These are phyloP conservation scores for Dothideomycetidae sp. DNA, from an alignment of 2,329 filamentous ascomycete species.

Conservation along the genomic window DNA sequence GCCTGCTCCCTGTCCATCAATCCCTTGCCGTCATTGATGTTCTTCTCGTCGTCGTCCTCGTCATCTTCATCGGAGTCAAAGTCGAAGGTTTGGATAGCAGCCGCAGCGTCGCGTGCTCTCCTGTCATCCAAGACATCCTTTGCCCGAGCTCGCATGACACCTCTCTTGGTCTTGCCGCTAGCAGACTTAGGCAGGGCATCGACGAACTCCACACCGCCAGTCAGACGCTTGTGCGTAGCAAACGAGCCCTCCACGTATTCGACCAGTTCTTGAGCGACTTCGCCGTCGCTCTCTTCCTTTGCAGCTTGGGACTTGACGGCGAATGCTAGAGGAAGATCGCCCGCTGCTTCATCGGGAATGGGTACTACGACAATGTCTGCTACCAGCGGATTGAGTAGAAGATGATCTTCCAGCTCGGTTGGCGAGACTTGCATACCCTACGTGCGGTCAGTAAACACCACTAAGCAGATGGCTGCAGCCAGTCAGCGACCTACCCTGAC, in stretches of 20 bases:
- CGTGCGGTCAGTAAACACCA: no score
- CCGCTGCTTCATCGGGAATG: conserved; percentile 13
- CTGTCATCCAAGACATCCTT: conserved; percentile 33
- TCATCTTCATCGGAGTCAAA: neutral
- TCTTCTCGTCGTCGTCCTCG: neutral
- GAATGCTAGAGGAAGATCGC: conserved; percentile 15
- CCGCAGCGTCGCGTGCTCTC: neutral
- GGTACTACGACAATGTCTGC: conserved; percentile 19
- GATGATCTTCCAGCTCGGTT: conserved; percentile 21
- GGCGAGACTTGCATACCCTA: conserved; percentile 23
- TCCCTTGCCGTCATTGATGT: no score
- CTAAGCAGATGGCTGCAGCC: no score
- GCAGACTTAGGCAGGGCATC: conserved; percentile 20
- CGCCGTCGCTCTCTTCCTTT: conserved; percentile 13
- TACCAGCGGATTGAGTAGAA: conserved; percentile 16
- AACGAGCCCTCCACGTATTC: conserved; percentile 23
- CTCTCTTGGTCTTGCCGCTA: conserved; percentile 21
- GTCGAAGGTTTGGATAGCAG: neutral
- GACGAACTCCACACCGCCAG: conserved; percentile 16
- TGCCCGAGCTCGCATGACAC: conserved; percentile 44
- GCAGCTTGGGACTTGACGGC: conserved; percentile 10
- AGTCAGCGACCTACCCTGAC: conserved; percentile 15
- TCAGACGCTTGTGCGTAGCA: conserved; percentile 5
- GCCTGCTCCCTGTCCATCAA: no score
- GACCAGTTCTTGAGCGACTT: conserved; percentile 21